phyloP scores from a whole-genome alignment of 768 basidiomycete genomes.

The Tubosaeta sp. region DNA sequence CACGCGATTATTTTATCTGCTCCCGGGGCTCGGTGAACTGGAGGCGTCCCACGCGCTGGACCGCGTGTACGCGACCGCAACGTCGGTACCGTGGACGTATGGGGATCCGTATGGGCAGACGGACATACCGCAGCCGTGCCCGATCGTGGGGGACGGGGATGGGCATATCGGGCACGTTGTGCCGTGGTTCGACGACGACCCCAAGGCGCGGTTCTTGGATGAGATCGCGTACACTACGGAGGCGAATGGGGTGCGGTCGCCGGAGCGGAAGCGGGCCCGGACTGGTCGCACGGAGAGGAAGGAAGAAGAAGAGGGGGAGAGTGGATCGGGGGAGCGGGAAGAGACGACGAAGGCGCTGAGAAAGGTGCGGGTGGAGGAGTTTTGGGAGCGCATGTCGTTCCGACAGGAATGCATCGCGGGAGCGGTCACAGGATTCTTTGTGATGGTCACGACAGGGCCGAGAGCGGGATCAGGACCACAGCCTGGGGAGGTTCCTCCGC shows the following conservation, averaged over 20 bases:
- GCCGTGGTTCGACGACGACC: constrained; percentile 94
- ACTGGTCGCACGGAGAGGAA: constrained; percentile 11
- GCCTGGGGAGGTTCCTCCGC: constrained; percentile 58
- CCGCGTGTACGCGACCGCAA: constrained; percentile 26
- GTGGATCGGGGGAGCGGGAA: constrained; percentile 33
- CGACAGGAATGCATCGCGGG: constrained; percentile 92
- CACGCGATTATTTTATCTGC: constrained; percentile 49
- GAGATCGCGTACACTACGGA: constrained; percentile 78
- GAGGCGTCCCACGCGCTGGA: constrained; percentile 64
- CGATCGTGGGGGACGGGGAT: constrained; percentile 32
- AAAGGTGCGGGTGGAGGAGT: constrained; percentile 69
- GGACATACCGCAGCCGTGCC: constrained; percentile 41
- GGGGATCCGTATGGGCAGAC: constrained; percentile 68
- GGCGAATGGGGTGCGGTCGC: constrained; percentile 54
- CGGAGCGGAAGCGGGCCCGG: constrained; percentile 55
- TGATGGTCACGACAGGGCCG: constrained; percentile 45
- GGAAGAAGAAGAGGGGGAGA: constrained; percentile 23
- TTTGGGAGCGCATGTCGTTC: constrained; percentile 97
- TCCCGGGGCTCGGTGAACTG: constrained; percentile 64
- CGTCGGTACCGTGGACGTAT: constrained; percentile 55
- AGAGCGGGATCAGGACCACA: constrained; percentile 32
- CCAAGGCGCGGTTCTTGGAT: constrained; percentile 90
- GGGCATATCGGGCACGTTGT: constrained; percentile 63
- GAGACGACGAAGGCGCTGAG: constrained; percentile 50
- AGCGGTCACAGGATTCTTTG: constrained; percentile 91